Percentiles rank a stretch among this genome's conserved stretches.
Conservation (phyloP, 1,284 basidiomycete species). For the Pulchroboletus neoregius region DNA sequence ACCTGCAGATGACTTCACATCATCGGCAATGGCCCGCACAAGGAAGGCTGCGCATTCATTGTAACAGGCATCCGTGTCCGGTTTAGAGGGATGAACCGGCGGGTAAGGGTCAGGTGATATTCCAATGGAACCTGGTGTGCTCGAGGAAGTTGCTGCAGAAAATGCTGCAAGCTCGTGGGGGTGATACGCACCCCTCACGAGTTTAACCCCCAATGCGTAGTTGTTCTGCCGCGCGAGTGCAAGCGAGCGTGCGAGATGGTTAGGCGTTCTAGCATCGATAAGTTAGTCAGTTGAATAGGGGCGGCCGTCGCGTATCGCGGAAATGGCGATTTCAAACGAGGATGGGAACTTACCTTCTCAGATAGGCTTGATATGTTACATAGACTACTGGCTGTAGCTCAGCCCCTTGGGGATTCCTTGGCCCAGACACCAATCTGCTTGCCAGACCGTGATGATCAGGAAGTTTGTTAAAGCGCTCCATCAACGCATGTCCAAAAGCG, state of each 20-base stretch:
- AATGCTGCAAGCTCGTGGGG: constrained; percentile 66
- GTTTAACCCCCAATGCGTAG: constrained; percentile 88
- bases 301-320: too few relatives aligned
- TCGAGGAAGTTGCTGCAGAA: constrained; percentile 23
- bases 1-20: constrained; percentile 15
- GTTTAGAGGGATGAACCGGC: constrained; percentile 67
- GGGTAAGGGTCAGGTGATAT: constrained; percentile 58
- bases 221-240: constrained; percentile 64
- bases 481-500: constrained; percentile 70
- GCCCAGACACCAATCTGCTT: constrained; percentile 3
- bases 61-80: constrained; percentile 80
- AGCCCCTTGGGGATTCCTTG: constrained; percentile 1
- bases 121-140: constrained; percentile 19
- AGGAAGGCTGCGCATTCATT: constrained; percentile 65
- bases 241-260: constrained; percentile 64
- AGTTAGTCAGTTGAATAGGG: background rate
- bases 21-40: constrained; percentile 48
- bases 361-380: constrained; percentile 84
- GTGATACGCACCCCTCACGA: constrained; percentile 94
- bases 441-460: constrained; percentile 12
- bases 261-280: constrained; percentile 50
- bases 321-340: background rate
- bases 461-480: constrained; percentile 72
- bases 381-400: constrained; percentile 65
- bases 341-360: constrained; percentile 52